Evolutionary conservation across 495 filamentous ascomycete species (phyloP), one percentile per base, ranked within the genome.

Genomic region (Friedmanniomyces endolithicus): DNA sequence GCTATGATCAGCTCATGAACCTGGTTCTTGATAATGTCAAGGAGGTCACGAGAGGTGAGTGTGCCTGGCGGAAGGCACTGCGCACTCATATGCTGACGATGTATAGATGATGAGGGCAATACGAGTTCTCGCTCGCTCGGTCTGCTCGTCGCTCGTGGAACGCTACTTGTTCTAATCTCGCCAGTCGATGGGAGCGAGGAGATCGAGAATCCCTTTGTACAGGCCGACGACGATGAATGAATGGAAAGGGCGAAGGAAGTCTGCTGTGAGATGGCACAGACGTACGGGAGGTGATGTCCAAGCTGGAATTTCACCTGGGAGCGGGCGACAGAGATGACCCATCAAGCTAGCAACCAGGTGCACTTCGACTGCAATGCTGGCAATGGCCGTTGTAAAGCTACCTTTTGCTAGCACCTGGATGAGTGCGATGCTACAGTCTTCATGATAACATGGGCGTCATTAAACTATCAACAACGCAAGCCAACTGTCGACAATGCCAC

Each of bases 1-100:
- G 92, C 46, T 95, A 88, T 63, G 92, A 98, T 63, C 89, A 90
- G 62, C 75, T 98, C 34, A 96, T 97, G 90, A 98, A 97, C 68
- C 73, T 98, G 51, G 92, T 98, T 20, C 74, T 98, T 48, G 94
- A 97, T 63, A 87, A 97, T 50, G 90, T 92, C 20, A 82, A 94
- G 70, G 92, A 98, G 67, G 73, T 81, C 22, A 77, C 95, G 70
- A 76, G 86, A 73, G 90, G 90, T 95, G 62, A 58, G 76, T 61
- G 24, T 40, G 22, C 37, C 23, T 48, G 24, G 16, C 17, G 9
- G 41, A 63, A 17, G 65, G 62, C n/a, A 1, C 37, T 23, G 33
- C 16, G 35, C 16, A 47, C 6, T 31, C 27, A 31, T 4, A 6
- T 60, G 25, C 52, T 48, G 24, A 54, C n/a, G 2, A 0, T 11